Evolutionary conservation across 208 protist genomes (phyloP), one percentile per base, ranked within the genome.

Genomic region (Porcisia hertigi): DNA sequence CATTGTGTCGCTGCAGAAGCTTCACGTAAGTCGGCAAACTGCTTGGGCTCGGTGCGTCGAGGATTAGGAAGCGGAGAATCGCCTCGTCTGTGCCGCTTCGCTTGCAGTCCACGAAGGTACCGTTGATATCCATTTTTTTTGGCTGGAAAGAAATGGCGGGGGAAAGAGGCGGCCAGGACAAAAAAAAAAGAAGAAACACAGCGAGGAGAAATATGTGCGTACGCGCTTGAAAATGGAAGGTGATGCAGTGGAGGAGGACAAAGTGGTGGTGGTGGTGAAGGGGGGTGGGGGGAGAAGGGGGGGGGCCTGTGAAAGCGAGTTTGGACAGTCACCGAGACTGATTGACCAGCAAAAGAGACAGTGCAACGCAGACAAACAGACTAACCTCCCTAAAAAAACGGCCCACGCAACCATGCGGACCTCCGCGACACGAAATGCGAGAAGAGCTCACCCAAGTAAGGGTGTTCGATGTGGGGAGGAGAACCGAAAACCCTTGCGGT

Each of bases 21-120:
- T 93, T 95, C 76, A 98, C 88, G 76, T 97, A 98, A 43, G 87
- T 92, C 18, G 91, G 92, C 36, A 98, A 74, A 70, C 92, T 97
- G 73, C 89, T 94, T 14, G 91, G 88, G 14, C 88, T 90, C 36
- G 94, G 94, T 4, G 94, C 91, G 60, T 98, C 94, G 16, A 96
- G 83, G 49, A 98, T 98, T 20, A 97, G 81, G 67, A 98, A 92
- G 67, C 90, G 83, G 54, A 96, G 93, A 14, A 95, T 20, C 4
- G 82, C 54, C n/a, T 81, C 67, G 0, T 82, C 71, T 5, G 76
- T 59, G 45, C 87, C 76, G 71, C 88, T 90, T 5, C 71, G 76
- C 79, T 92, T 82, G 70, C 92, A 96, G 65, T 96, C 89, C 77
- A 96, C 88, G 20, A 95, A 57, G 0, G 92, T 93, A 66, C 88